Evolutionary conservation across 345 rosid genomes (phyloP).

Genomic region (Hibiscus tridactylites): DNA sequence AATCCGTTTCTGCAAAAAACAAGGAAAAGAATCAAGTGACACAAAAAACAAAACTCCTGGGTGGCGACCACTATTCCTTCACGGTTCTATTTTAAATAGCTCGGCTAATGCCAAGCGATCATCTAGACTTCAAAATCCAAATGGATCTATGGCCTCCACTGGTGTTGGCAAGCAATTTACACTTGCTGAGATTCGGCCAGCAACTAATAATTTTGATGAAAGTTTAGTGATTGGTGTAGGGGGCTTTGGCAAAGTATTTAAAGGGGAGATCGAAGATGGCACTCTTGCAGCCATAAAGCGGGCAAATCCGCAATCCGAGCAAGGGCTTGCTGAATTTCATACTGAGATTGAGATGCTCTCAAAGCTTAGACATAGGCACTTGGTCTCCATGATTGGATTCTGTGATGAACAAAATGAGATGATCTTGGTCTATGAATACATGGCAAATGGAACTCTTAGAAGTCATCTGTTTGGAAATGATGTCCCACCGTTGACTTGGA

Average conservation of each 20-base stretch:
- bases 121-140: conserved; percentile 22
- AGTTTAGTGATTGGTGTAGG: conserved; percentile 73
- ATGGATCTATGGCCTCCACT: conserved; percentile 29
- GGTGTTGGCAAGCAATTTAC: conserved; percentile 60
- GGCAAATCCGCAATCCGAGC: conserved; percentile 83
- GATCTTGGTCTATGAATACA: conserved; percentile 90
- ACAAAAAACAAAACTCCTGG: conserved; percentile 39
- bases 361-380: conserved; percentile 77
- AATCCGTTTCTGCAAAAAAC: conserved; percentile 35
- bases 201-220: conserved; percentile 76
- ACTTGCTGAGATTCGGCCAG: conserved; percentile 60
- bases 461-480: conserved; percentile 76
- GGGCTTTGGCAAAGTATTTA: conserved; percentile 85
- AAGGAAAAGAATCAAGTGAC: conserved; percentile 26
- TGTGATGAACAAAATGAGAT: conserved; percentile 82
- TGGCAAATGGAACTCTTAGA: conserved; percentile 86
- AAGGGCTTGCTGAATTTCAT: conserved; percentile 81
- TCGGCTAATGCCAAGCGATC: conserved; percentile 49
- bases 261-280: conserved; percentile 75
- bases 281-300: conserved; percentile 71
- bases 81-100: conserved; percentile 33
- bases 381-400: conserved; percentile 84
- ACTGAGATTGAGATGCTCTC: conserved; percentile 91
- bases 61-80: conserved; percentile 64
- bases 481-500: conserved; percentile 71